These are phyloP conservation scores for Epichloe elymi DNA, from an alignment of 2,329 filamentous ascomycete genomes.

Conservation along the genomic window DNA sequence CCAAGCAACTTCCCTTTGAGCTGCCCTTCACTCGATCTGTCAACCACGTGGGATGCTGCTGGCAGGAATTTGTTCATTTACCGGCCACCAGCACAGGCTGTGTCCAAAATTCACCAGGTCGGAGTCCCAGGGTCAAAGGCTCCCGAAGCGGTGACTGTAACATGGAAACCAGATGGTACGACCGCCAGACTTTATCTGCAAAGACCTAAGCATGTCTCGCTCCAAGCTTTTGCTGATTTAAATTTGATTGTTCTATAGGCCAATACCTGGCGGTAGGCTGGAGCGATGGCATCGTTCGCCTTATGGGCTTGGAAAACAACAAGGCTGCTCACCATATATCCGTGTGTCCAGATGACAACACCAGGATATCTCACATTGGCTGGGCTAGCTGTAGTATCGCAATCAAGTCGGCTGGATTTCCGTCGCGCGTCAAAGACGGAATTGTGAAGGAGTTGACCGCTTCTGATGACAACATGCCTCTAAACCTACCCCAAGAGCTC, in stretches of 20 bases:
- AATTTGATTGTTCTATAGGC: constrained; percentile 27
- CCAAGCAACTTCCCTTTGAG: constrained; percentile 51
- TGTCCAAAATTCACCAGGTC: constrained; percentile 37
- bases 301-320: constrained; percentile 68
- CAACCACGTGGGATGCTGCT: constrained; percentile 54
- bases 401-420: constrained; percentile 13
- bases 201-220: too few relatives aligned
- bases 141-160: constrained; percentile 34
- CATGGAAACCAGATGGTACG: constrained; percentile 58
- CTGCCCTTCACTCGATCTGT: constrained; percentile 75
- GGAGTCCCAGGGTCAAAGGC: constrained; percentile 26
- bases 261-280: constrained; percentile 72
- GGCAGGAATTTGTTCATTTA: constrained; percentile 62
- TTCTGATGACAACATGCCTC: constrained; percentile 8
- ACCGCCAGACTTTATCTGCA: background rate
- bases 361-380: constrained; percentile 37
- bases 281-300: constrained; percentile 64
- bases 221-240: background rate
- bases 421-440: constrained; percentile 6
- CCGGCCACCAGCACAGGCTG: constrained; percentile 60
- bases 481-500: constrained; percentile 58
- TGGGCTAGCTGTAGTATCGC: constrained; percentile 35
- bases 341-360: constrained; percentile 30
- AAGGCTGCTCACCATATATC: constrained; percentile 65
- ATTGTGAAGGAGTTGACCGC: constrained; percentile 5